Percentiles rank a stretch among this genome's conserved stretches.
Conservation (phyloP, 169 alveolate species). For the Cytauxzoon felis region DNA sequence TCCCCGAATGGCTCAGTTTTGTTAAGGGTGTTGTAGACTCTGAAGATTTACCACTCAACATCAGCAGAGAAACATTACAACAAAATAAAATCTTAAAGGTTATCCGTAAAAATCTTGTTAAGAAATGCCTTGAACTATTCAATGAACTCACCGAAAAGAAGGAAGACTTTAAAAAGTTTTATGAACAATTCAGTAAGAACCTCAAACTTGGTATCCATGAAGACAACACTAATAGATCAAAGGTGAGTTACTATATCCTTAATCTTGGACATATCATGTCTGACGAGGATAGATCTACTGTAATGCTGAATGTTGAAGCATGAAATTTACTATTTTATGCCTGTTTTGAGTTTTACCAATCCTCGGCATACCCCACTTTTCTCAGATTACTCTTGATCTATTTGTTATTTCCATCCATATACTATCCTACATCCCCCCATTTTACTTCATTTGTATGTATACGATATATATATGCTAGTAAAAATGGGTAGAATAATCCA, state of each 20-base stretch:
- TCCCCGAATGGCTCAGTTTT: conserved; percentile 99
- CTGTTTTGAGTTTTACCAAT: no score
- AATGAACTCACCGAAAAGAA: conserved; percentile 96
- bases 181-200: conserved; percentile 98
- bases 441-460: no score
- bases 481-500: conserved; percentile 32
- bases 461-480: background rate
- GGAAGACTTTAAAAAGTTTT: conserved; percentile 99
- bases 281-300: no score
- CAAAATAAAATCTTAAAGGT: conserved; percentile 98
- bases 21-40: conserved; percentile 99
- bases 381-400: no score
- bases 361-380: no score
- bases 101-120: conserved; percentile 95
- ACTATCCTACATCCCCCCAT: no score
- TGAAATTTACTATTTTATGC: no score
- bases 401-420: no score
- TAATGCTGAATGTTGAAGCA: no score
- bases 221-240: conserved; percentile 94
- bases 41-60: conserved; percentile 98
- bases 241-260: no score
- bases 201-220: conserved; percentile 98
- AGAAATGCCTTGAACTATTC: conserved; percentile 98
- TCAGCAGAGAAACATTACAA: conserved; percentile 97
- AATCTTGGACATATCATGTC: no score